Base-by-base conservation (phyloP, 192 early-diverging fungal genomes). In the Diversispora epigaea region DNA sequence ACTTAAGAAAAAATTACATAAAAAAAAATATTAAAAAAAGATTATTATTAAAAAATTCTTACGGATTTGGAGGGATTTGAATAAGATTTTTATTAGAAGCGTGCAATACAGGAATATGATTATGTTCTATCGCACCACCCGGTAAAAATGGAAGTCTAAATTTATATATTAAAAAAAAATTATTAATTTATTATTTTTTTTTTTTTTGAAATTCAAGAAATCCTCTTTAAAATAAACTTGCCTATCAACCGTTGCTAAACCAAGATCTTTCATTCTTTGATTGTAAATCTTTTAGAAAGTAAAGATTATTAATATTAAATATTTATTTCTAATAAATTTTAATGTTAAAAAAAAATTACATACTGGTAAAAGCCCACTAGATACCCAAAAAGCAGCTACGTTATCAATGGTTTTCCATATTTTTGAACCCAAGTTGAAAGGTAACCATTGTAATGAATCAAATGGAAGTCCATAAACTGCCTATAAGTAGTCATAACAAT, bases 361-460 rank as follows among this genome's bases (percentile, higher is more conserved):
- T 67, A 67, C 65, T 2, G 65, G 65, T 67, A 67, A 67, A 46
- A 47, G 17, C 2, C 45, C 65, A 8, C 45, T 21, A 43, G 25
- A 25, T n/a, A n/a, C 5, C 43, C 65, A 67, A 67, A 22, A 19
- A 22, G 17, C 7, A 45, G 45, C 65, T 21, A 67, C 4, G 4
- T 46, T 7, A 67, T 67, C 65, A 9, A 67, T 17, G 12, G 65
- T 47, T 47, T 67, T 67, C 65, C 65, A 47, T 47, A 67, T 67
- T 22, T 67, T 67, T 19, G 15, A n/a, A 67, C 40, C 21, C 21
- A 67, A 7, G 25, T 46, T 10, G 47, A 67, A 67, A 19, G 65
- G 65, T 22, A 67, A n/a, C 65, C 65, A 67, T 47, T 67, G 43
- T 46, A 67, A 25, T 12, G 65, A 46, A 47, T 67, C 44, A 67